Conservation (phyloP, 2,329 filamentous ascomycete genomes). For the Verticillium zaregamsianum region DNA sequence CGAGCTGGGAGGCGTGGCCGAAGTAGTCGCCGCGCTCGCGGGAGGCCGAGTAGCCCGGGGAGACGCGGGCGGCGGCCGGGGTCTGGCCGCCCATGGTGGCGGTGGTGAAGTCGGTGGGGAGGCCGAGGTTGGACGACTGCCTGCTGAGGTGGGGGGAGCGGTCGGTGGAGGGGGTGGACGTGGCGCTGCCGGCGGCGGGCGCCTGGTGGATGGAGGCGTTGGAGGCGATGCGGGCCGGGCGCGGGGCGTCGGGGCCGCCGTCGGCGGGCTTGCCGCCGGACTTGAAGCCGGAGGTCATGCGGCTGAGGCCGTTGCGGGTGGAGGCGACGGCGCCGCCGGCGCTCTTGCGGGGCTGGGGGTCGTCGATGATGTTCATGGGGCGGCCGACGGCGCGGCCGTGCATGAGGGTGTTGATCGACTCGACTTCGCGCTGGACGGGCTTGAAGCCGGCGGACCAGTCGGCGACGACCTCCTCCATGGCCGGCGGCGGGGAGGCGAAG, state of each 20-base stretch:
- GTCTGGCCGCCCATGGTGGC: constrained; percentile 33
- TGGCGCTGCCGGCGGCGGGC: constrained; percentile 3
- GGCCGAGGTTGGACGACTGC: constrained; percentile 23
- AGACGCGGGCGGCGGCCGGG: constrained; percentile 21
- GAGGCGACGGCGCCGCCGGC: constrained; percentile 19
- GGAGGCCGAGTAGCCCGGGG: constrained; percentile 14
- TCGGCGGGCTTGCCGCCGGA: constrained; percentile 16
- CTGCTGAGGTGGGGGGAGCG: constrained; percentile 22
- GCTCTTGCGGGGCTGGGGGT: constrained; percentile 19
- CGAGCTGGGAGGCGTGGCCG: constrained; percentile 14
- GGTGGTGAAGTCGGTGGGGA: constrained; percentile 40
- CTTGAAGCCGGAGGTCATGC: constrained; percentile 40
- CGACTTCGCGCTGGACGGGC: constrained; percentile 61
- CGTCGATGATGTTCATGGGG: constrained; percentile 30
- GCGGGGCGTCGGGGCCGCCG: constrained; percentile 11
- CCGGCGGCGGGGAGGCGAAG: constrained; percentile 68
- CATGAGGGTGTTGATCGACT: constrained; percentile 60
- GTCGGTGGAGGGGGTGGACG: constrained; percentile 14
- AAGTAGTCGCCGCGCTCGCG: constrained; percentile 25
- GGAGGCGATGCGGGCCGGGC: constrained; percentile 27
- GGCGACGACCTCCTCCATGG: constrained; percentile 66
- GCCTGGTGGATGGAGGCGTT: constrained; percentile 20
- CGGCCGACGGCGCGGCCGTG: constrained; percentile 63
- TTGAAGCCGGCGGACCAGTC: constrained; percentile 62
- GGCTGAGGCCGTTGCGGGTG: constrained; percentile 28